phyloP scores from a whole-genome alignment of 1,284 basidiomycete genomes.

The Bjerkandera adusta region DNA sequence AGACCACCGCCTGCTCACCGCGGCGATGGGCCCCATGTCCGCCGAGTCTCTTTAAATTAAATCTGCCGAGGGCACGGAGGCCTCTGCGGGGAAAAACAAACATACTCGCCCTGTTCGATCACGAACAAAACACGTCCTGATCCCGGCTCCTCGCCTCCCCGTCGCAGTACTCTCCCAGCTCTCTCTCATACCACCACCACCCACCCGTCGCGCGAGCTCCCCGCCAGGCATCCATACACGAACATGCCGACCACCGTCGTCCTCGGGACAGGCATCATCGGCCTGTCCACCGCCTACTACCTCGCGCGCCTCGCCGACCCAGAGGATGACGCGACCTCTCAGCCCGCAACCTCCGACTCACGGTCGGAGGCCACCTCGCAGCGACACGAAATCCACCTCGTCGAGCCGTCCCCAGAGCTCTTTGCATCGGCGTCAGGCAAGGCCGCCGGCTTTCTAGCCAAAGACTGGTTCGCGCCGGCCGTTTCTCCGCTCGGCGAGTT shows the following conservation, averaged over 20 bases:
- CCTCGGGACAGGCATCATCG: slow-evolving; percentile 57
- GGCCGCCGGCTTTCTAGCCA: slow-evolving; percentile 63
- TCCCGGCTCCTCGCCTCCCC: not conserved
- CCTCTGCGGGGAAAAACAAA: too few species aligned
- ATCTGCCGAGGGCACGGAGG: too few species aligned
- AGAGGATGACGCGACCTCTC: slow-evolving; percentile 27
- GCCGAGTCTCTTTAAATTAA: too few species aligned
- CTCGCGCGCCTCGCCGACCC: slow-evolving; percentile 27
- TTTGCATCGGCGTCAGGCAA: slow-evolving; percentile 55
- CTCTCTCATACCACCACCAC: not conserved
- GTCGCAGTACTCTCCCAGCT: not conserved
- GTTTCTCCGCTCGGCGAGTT: slow-evolving; percentile 50
- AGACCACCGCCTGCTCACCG: too few species aligned
- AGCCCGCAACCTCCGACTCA: slow-evolving; percentile 38
- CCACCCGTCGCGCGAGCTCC: too few species aligned
- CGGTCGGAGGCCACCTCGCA: slow-evolving; percentile 14
- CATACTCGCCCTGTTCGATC: too few species aligned
- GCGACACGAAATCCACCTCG: slow-evolving; percentile 31
- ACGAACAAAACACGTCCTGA: not conserved
- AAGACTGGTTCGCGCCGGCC: slow-evolving; percentile 58
- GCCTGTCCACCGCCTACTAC: slow-evolving; percentile 53
- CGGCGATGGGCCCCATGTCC: too few species aligned
- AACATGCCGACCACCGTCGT: slow-evolving; percentile 33
- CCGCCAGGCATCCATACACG: not conserved
- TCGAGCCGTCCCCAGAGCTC: slow-evolving; percentile 33